Conservation (phyloP, 139 green algal genomes). For the Raphidocelis subcapitata region DNA sequence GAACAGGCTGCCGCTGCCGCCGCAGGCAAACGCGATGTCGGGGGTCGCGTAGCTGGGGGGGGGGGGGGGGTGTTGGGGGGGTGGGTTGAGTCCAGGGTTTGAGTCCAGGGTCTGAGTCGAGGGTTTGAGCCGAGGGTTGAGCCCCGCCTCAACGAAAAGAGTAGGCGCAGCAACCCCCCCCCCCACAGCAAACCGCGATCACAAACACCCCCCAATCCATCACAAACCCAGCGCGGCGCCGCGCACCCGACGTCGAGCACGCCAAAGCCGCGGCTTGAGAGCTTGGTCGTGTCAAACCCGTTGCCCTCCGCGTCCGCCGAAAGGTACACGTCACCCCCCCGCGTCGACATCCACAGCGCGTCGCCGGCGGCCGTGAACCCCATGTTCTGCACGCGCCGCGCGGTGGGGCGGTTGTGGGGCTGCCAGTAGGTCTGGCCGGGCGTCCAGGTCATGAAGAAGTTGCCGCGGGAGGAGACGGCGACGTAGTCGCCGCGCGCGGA, state of each 20-base stretch:
- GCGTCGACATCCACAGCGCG: constrained; percentile 90
- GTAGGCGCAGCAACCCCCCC: too few relatives aligned
- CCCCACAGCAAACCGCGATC: too few relatives aligned
- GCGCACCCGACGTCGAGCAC: constrained; percentile 90
- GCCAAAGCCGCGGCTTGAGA: constrained; percentile 94
- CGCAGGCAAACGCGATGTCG: constrained; percentile 81
- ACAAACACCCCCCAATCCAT: background rate
- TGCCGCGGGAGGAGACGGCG: constrained; percentile 91
- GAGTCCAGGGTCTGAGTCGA: background rate
- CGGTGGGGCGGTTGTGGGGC: constrained; percentile 90
- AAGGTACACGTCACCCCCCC: constrained; percentile 87
- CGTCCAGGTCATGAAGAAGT: constrained; percentile 99
- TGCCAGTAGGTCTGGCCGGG: constrained; percentile 90
- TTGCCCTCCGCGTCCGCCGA: constrained; percentile 52
- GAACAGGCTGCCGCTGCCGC: constrained; percentile 91
- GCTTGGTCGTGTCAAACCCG: constrained; percentile 72
- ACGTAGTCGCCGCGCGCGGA: constrained; percentile 86
- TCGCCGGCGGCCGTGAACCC: constrained; percentile 80
- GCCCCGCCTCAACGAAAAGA: background rate
- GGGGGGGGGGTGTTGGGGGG: background rate
- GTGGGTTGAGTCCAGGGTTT: background rate
- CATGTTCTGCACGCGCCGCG: constrained; percentile 96
- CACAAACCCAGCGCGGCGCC: too few relatives aligned
- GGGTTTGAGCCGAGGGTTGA: background rate
- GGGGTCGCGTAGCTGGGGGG: constrained; percentile 56